Conservation (phyloP, 2,329 filamentous ascomycete species). For the Nemania sp. region DNA sequence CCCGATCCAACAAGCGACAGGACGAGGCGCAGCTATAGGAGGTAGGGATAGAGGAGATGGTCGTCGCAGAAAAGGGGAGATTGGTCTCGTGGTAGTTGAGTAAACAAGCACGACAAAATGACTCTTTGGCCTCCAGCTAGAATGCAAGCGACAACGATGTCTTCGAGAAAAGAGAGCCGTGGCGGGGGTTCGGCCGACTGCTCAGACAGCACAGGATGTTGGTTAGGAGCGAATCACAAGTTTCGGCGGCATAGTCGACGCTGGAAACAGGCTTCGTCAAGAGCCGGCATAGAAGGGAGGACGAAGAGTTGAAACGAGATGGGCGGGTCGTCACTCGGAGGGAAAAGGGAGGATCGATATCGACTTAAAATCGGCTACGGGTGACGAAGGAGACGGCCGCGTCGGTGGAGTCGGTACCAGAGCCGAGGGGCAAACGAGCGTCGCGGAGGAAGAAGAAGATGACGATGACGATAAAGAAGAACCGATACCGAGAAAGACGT, state of each 20-base stretch:
- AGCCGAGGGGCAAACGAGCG: conserved; percentile 24
- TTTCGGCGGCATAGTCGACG: conserved; percentile 39
- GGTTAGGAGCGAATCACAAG: conserved; percentile 33
- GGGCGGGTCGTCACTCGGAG: conserved; percentile 11
- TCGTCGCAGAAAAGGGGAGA: conserved; percentile 21
- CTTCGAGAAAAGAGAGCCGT: conserved; percentile 4
- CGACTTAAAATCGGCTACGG: conserved; percentile 13
- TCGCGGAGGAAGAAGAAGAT: background rate
- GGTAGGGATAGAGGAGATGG: conserved; percentile 19
- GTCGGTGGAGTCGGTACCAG: conserved; percentile 20
- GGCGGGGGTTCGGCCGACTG: conserved; percentile 5
- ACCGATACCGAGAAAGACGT: background rate
- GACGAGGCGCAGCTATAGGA: conserved; percentile 10
- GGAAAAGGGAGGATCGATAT: conserved; percentile 18
- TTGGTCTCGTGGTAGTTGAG: background rate
- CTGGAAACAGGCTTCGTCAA: conserved; percentile 26
- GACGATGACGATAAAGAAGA: background rate
- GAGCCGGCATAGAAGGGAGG: conserved; percentile 31
- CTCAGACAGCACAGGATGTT: conserved; percentile 29
- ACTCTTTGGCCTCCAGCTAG: too few species aligned
- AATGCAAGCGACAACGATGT: background rate
- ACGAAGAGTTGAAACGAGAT: conserved; percentile 13
- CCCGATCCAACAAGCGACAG: conserved; percentile 4
- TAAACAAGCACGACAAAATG: too few species aligned
- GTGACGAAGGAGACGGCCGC: conserved; percentile 13